Conservation (phyloP, 2,329 filamentous ascomycete genomes). For the Fonsecaea multimorphosa region DNA sequence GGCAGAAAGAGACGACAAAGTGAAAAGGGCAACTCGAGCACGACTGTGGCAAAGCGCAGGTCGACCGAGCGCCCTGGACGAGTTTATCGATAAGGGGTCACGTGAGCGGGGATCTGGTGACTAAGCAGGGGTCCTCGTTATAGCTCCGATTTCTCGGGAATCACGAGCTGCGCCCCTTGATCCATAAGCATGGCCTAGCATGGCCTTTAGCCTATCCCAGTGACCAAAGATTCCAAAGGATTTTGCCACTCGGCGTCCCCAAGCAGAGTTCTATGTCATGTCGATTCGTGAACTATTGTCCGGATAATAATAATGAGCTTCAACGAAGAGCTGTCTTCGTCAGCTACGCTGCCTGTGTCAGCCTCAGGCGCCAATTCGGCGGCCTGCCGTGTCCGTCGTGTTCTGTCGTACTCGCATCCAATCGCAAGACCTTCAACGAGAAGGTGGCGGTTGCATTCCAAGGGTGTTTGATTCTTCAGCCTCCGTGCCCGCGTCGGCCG, state of each 20-base stretch:
- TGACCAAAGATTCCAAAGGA: background rate
- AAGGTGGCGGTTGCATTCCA: background rate
- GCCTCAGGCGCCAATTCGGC: slow-evolving; percentile 3
- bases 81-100: slow-evolving; percentile 9
- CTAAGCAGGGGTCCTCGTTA: background rate
- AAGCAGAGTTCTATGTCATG: background rate
- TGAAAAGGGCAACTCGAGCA: background rate
- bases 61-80: background rate
- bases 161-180: background rate
- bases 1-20: slow-evolving; percentile 6
- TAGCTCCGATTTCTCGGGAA: slow-evolving; percentile 3
- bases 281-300: background rate
- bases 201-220: background rate
- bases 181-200: slow-evolving; percentile 1
- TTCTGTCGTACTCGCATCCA: slow-evolving; percentile 1
- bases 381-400: background rate
- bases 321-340: slow-evolving; percentile 21
- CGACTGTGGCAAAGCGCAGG: background rate
- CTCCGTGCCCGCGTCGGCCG: slow-evolving; percentile 6
- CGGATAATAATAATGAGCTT: slow-evolving; percentile 9
- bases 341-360: slow-evolving; percentile 21
- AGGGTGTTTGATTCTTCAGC: background rate
- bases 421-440: slow-evolving; percentile 2
- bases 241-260: background rate
- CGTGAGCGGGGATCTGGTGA: slow-evolving; percentile 13